Evolutionary conservation across 495 filamentous ascomycete species (phyloP), one percentile per base, ranked within the genome.

Genomic region (Hamigera avellanea): DNA sequence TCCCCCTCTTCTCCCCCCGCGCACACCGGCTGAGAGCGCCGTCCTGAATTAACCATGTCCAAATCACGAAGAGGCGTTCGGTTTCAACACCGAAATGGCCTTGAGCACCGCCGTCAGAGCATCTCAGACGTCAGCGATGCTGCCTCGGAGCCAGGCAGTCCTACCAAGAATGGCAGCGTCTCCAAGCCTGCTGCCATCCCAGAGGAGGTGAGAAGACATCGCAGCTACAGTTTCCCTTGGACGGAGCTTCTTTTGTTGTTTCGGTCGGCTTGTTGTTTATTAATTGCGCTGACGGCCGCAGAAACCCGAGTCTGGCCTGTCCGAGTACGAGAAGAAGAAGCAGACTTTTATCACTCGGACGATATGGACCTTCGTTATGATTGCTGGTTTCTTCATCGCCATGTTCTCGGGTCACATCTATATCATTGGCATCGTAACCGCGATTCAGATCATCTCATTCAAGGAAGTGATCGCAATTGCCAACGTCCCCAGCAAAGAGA

Each of bases 381-480:
- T 99, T 49, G 83, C 67, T 10, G 71, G 70, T 43, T 99, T 99
- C 70, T 96, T 95, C 66, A 72, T 72, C 32, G 75, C 82, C 40
- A 76, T 99, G 65, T 88, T 94, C 56, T 81, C 85, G 31, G 93
- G 93, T 26, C 93, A 99, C 55, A 86, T 99, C 53, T 99, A 96
- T 63, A 80, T 99, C 45, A 81, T 99, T 53, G 80, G 70, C 37
- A 78, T 95, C 48, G 80, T 95, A 29, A 95, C 91, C 23, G 83
- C 78, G 17, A 72, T 99, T 18, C 93, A 99, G 56, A 89, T 99
- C 49, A 70, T 96, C 37, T 95, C 87, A 9, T 99, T 96, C 74
- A 96, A 96, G 66, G 93, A 99, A 57, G 93, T 99, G 43, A 95
- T 99, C 53, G 87, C 88, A 37, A 99, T 99, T 48, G 81, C 91